Base-by-base conservation (phyloP, 805 yeast genomes). In the Ogataea ganodermae region DNA sequence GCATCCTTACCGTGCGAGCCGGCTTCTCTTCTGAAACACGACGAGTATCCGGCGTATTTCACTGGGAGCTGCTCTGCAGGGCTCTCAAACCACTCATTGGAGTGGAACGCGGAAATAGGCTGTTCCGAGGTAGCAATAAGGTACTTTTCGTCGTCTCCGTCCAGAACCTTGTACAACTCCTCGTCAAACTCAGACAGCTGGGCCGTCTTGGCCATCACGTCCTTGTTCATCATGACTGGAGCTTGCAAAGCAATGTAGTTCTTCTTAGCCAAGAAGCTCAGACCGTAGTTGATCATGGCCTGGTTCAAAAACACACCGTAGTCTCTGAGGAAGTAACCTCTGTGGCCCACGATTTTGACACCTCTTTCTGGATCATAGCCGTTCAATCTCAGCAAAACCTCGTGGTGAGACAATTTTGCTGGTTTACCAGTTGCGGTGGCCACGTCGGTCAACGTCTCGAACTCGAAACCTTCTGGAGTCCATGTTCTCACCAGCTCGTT, bases 311-410 rank as follows among this genome's bases (percentile, higher is more conserved):
- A 94, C 40, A 94, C 99, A 74, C 99, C 99, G 62, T 82, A 87
- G 68, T 86, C 85, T 76, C 97, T 85, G 66, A 94, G 78, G 73
- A 94, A 94, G 74, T 89, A 94, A 56, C 99, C 99, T 75, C 99
- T 89, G 79, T 94, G 99, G 58, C 99, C 99, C 50, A 92, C 91
- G 58, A 94, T 84, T 74, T 89, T 89, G 52, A 89, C 96, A 70
- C 99, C 99, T 75, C 99, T 86, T 73, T 94, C 98, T 57, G 97
- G 97, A 68, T 94, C 99, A 69, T 91, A 94, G 56, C 99, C 99
- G 66, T 94, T 97, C 58, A 94, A 77, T 73, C 97, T 85, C 60
- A 95, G 78, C 57, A 94, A 76, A 46, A 94, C 85, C 75, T 94
- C 99, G 67, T 94, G 98, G 68, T 94, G 99, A 26, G 98, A 91